Evolutionary conservation across 805 yeast species (phyloP), one percentile per base, ranked within the genome.

Genomic region (Trichomonascus vanleenenianus): DNA sequence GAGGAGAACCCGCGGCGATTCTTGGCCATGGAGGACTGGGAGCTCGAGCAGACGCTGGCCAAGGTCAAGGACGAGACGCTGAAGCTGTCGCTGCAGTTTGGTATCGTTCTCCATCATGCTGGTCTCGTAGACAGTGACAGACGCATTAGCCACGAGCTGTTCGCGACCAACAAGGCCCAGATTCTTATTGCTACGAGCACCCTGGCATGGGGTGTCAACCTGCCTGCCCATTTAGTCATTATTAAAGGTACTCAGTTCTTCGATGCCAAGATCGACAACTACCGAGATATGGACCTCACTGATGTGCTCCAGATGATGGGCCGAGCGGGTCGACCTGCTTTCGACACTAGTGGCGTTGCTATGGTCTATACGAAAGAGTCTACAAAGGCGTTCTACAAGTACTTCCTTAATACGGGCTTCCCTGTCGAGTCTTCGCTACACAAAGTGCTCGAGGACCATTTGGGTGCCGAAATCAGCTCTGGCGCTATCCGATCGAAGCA

Each of bases 221-320:
- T 84, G 51, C 91, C 91, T 1, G 91, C 93, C 0, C 83, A 83
- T 63, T 66, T 83, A 53, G 93, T 83, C 12, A 76, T 83, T 38
- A 81, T 83, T 53, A 83, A 83, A 61, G 91, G 91, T 25, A 83
- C 93, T 0, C 78, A 74, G 53, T 70, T 75, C 43, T 83, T 82
- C 75, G 72, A 71, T 16, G 72, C 73, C 18, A 72, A 66, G 44
- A 66, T 72, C 49, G 85, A 81, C 58, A 85, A 74, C 1, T 84
- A 83, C 60, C 71, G 76, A 53, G 91, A 83, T 56, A 84, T 83
- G 91, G 91, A 83, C 57, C 70, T 83, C 56, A 84, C 91, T 0
- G 93, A 83, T 63, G 83, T 84, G 43, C 63, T 83, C 47, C 93
- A 82, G 61, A 83, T 82, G 88, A 81, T 82, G 87, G 91, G 91